These are phyloP conservation scores for Termitomyces sp. DNA, from an alignment of 768 basidiomycete species.

Conservation along the genomic window DNA sequence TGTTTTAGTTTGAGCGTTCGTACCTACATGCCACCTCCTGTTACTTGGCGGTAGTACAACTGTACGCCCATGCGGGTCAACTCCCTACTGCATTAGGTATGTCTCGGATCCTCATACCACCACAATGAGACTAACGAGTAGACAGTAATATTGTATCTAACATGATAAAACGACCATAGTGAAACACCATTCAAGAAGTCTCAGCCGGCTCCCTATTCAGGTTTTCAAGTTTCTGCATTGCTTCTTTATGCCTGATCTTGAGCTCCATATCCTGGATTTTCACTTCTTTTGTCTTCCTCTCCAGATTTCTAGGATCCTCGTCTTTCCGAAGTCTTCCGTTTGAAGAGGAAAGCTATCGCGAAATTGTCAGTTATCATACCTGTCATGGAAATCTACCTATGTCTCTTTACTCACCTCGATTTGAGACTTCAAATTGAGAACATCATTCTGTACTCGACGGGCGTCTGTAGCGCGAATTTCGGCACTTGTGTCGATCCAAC, in stretches of 20 bases:
- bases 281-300: neutral
- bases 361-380: neutral
- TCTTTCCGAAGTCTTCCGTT: neutral
- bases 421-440: neutral
- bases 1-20: too few species aligned
- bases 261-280: neutral
- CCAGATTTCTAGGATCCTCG: neutral
- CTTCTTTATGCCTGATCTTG: neutral
- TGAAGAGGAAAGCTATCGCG: neutral
- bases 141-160: too few species aligned
- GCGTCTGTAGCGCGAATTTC: too few species aligned
- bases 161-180: neutral
- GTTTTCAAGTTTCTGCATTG: neutral
- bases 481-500: too few species aligned
- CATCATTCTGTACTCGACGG: neutral
- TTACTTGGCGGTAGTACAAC: too few species aligned
- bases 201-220: neutral
- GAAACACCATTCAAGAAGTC: neutral
- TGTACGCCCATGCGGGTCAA: too few species aligned
- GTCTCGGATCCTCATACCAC: too few species aligned
- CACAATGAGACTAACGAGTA: too few species aligned
- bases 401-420: neutral
- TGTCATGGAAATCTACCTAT: neutral
- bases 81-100: too few species aligned
- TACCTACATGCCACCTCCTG: too few species aligned